Conservation (phyloP, 2,329 filamentous ascomycete genomes). For the Colletotrichum caudatum region DNA sequence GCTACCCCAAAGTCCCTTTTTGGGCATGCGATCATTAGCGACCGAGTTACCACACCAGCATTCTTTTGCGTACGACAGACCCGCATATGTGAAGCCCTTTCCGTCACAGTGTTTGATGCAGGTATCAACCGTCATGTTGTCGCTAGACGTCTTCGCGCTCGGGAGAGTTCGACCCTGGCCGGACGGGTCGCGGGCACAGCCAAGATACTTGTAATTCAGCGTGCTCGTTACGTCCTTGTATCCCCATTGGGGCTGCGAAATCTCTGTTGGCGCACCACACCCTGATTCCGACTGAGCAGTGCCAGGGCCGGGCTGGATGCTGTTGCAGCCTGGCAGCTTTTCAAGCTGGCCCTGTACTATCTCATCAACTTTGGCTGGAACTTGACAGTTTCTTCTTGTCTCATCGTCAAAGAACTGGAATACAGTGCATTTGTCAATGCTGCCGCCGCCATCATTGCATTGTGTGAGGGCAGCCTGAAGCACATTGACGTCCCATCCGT, state of each 20-base stretch:
- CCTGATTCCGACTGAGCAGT: conserved; percentile 36
- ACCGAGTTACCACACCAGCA: conserved; percentile 54
- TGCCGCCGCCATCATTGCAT: conserved; percentile 69
- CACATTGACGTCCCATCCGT: conserved; percentile 75
- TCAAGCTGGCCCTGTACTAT: conserved; percentile 57
- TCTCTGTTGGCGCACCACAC: conserved; percentile 53
- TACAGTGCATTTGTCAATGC: conserved; percentile 73
- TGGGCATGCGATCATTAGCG: conserved; percentile 46
- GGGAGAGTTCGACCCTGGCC: conserved; percentile 49
- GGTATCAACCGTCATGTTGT: conserved; percentile 50
- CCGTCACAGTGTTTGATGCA: conserved; percentile 51
- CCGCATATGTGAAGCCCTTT: conserved; percentile 48
- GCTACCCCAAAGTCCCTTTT: conserved; percentile 56
- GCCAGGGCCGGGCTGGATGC: conserved; percentile 52
- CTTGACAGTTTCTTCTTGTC: conserved; percentile 61
- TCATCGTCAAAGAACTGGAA: conserved; percentile 56
- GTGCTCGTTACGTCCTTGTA: conserved; percentile 59
- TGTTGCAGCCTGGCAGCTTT: conserved; percentile 67
- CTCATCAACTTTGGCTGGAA: conserved; percentile 61
- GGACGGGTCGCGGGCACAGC: conserved; percentile 58
- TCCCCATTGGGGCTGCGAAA: conserved; percentile 53
- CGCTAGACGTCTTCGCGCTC: conserved; percentile 46
- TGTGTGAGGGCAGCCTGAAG: conserved; percentile 76
- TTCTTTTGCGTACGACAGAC: conserved; percentile 54
- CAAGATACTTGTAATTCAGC: conserved; percentile 63